A percentile compares a stretch with the other conserved stretches of the same genome.
These are phyloP conservation scores for Dactylorhiza incarnata DNA, from an alignment of 106 monocot genomes.

Conservation along the genomic window DNA sequence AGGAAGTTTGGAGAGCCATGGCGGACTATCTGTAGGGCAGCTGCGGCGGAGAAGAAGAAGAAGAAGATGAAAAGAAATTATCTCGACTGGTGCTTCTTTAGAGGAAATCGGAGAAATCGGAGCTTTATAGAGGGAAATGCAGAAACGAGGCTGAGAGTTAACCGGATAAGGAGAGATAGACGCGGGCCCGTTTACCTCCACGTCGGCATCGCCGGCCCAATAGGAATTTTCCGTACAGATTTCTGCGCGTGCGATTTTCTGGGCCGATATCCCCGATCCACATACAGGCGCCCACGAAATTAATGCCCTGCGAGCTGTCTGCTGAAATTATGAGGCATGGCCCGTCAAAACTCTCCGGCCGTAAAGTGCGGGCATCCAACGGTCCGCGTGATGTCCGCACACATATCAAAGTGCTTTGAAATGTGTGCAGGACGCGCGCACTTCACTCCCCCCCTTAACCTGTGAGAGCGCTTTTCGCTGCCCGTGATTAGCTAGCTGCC, in stretches of 20 bases:
- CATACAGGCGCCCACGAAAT: background rate
- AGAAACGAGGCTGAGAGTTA: background rate
- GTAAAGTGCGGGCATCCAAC: too few relatives aligned
- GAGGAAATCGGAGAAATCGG: background rate
- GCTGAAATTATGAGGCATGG: slow-evolving; percentile 1
- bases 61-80: background rate
- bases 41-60: background rate
- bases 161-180: slow-evolving; percentile 59
- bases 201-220: slow-evolving; percentile 35
- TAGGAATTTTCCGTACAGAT: slow-evolving; percentile 38
- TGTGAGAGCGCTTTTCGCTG: background rate
- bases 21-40: too few relatives aligned
- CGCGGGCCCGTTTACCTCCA: slow-evolving; percentile 25
- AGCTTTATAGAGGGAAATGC: background rate
- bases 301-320: background rate
- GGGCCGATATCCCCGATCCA: background rate
- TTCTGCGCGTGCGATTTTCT: slow-evolving; percentile 20
- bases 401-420: too few relatives aligned
- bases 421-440: background rate
- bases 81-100: too few relatives aligned
- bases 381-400: too few relatives aligned
- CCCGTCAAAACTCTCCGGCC: too few relatives aligned
- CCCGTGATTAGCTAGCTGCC: background rate
- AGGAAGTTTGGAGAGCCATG: slow-evolving; percentile 83
- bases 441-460: background rate